These are phyloP conservation scores for Adansonia madagascariensis DNA, from an alignment of 441 rosid genomes.

Conservation along the genomic window DNA sequence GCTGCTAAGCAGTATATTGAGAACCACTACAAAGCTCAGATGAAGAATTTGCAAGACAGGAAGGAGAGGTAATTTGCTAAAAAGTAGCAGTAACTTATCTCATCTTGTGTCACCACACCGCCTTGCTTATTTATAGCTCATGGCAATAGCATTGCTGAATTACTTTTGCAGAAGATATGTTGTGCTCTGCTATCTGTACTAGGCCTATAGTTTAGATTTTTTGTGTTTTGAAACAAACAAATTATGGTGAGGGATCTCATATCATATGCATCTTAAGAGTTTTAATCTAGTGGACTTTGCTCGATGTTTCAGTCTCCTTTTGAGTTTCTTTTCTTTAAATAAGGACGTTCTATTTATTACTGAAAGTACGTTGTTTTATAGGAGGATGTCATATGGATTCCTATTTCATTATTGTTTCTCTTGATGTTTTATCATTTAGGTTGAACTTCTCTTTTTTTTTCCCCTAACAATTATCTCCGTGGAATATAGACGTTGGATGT, in stretches of 20 bases:
- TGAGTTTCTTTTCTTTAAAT: constrained; percentile 8
- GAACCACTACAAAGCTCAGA: constrained; percentile 52
- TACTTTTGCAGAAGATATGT: not conserved
- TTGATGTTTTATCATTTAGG: not conserved
- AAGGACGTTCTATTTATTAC: not conserved
- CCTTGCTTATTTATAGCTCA: not conserved
- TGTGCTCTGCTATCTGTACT: not conserved
- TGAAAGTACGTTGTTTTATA: not conserved
- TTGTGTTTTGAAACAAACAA: not conserved
- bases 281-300: constrained; percentile 1
- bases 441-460: not conserved
- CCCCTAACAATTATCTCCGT: not conserved
- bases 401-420: constrained; percentile 3
- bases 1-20: constrained; percentile 57
- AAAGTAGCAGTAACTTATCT: constrained; percentile 8
- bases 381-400: not conserved
- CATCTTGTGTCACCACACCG: not conserved
- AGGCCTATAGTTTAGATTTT: not conserved
- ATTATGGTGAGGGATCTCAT: not conserved
- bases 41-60: constrained; percentile 52
- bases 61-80: constrained; percentile 42
- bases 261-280: constrained; percentile 4
- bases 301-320: not conserved
- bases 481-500: constrained; percentile 23
- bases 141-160: not conserved